These are phyloP conservation scores for Umbelopsis ramanniana DNA, from an alignment of 192 early-diverging fungal genomes.

Conservation along the genomic window DNA sequence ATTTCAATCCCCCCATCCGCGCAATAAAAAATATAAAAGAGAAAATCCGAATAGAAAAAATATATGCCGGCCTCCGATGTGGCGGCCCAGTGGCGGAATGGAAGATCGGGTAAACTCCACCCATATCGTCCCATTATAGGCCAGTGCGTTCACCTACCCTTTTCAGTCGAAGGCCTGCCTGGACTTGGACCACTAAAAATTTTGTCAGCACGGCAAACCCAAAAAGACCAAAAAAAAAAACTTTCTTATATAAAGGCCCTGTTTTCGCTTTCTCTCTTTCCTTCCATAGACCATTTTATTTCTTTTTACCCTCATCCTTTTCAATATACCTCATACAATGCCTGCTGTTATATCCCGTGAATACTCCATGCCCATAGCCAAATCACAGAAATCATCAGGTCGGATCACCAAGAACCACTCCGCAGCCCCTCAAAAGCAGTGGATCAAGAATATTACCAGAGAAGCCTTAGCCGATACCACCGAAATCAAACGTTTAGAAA, in stretches of 20 bases:
- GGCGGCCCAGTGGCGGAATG: neutral
- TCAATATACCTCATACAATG: slow-evolving; percentile 17
- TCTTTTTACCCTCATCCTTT: neutral
- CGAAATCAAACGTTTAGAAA: slow-evolving; percentile 32
- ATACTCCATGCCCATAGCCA: neutral
- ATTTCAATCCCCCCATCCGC: neutral
- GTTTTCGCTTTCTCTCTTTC: neutral
- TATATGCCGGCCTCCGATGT: neutral
- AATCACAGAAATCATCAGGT: neutral
- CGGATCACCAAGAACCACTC: slow-evolving; percentile 2
- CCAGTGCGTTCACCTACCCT: neutral
- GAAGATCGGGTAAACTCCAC: neutral
- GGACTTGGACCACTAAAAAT: no score
- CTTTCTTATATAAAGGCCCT: neutral
- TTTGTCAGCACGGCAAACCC: no score
- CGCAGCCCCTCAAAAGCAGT: neutral
- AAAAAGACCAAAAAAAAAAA: no score
- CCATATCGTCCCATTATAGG: neutral
- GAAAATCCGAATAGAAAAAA: neutral
- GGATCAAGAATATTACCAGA: neutral
- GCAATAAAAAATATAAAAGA: neutral
- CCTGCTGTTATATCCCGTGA: slow-evolving; percentile 11
- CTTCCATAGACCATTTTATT: neutral
- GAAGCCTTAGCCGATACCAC: neutral
- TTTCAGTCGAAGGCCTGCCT: neutral